These are phyloP conservation scores for Graphilbum sp. DNA, from an alignment of 2,329 filamentous ascomycete genomes.

Conservation along the genomic window DNA sequence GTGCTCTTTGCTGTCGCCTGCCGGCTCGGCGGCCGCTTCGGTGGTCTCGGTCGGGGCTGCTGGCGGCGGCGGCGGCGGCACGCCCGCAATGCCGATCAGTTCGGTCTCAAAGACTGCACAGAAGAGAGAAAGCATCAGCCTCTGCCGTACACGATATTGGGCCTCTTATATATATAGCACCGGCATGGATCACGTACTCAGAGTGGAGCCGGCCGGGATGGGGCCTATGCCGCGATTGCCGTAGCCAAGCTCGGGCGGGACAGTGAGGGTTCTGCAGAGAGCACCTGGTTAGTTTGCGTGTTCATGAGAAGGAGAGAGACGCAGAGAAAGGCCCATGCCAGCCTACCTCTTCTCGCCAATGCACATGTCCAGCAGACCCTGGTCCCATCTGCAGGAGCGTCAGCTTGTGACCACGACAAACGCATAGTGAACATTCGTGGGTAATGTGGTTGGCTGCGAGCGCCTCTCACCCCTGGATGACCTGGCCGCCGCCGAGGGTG, in stretches of 20 bases:
- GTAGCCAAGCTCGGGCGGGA: constrained; percentile 77
- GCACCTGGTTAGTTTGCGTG: no score
- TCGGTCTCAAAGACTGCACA: constrained; percentile 50
- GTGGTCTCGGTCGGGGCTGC: constrained; percentile 26
- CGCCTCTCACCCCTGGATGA: constrained; percentile 65
- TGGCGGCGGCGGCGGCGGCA: constrained; percentile 18
- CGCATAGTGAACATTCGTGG: no score
- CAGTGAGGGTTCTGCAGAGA: constrained; percentile 55
- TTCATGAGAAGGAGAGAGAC: no score
- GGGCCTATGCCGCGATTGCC: constrained; percentile 61
- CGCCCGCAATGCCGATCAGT: constrained; percentile 67
- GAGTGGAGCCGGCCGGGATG: constrained; percentile 65
- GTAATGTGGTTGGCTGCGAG: no score
- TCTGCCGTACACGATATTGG: no score
- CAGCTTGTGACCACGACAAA: constrained; percentile 10
- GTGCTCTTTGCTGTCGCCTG: constrained; percentile 39
- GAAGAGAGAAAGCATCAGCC: no score
- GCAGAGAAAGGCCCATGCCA: no score
- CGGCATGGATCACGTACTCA: constrained; percentile 35
- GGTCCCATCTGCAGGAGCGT: constrained; percentile 52
- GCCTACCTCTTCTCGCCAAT: constrained; percentile 68
- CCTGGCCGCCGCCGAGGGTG: constrained; percentile 60
- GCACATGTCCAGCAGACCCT: constrained; percentile 86
- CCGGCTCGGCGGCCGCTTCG: constrained; percentile 30
- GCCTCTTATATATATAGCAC: no score